Conservation (phyloP, 495 filamentous ascomycete genomes). For the Glarea lozoyensis region DNA sequence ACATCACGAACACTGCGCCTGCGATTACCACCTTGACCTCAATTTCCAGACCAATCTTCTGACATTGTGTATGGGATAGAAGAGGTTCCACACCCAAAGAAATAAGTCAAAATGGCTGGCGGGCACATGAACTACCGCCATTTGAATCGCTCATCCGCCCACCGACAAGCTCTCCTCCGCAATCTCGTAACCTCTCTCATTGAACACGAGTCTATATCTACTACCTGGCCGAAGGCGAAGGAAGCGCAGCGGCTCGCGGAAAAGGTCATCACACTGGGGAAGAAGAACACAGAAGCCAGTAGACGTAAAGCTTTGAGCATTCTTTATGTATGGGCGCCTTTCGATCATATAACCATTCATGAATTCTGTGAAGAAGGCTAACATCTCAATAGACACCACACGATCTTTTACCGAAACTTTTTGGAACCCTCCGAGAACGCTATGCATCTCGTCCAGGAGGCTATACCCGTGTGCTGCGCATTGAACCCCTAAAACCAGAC, state of each 20-base stretch:
- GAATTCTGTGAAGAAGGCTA: not conserved
- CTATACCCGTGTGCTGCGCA: conserved; percentile 87
- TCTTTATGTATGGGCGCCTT: conserved; percentile 62
- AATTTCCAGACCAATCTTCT: too few relatives aligned
- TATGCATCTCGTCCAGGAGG: conserved; percentile 79
- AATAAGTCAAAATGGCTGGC: conserved; percentile 60
- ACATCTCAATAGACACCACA: conserved; percentile 16
- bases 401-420: conserved; percentile 71
- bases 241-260: conserved; percentile 91
- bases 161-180: conserved; percentile 86
- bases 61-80: too few relatives aligned
- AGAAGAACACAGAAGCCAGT: conserved; percentile 76
- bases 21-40: not conserved
- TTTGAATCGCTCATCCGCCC: conserved; percentile 71
- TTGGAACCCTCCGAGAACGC: conserved; percentile 69
- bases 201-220: conserved; percentile 83
- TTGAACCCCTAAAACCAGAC: conserved; percentile 64
- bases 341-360: not conserved
- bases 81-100: too few relatives aligned
- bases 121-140: conserved; percentile 78
- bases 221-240: conserved; percentile 94
- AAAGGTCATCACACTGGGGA: conserved; percentile 85
- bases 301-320: conserved; percentile 57
- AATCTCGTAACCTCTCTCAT: conserved; percentile 96
- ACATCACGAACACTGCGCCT: not conserved